A percentile compares a stretch with the other conserved stretches of the same genome.
phyloP scores from a whole-genome alignment of 768 basidiomycete genomes.

The Asterophora lycoperdoides region DNA sequence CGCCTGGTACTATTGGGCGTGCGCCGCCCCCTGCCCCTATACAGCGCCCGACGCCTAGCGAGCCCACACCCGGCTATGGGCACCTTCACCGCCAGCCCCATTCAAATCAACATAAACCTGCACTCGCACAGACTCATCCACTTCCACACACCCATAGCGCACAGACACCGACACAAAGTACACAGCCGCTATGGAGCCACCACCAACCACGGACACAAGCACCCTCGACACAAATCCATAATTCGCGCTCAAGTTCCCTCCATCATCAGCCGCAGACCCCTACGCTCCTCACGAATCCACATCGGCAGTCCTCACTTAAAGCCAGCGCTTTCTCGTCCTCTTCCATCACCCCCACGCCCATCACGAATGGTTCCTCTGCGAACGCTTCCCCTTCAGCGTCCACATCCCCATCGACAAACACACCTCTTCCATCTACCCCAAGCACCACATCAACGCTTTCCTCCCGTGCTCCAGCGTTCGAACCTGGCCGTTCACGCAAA shows the following conservation, averaged over 20 bases:
- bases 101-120: constrained; percentile 7
- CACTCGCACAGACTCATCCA: no score
- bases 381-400: background rate
- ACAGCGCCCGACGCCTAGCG: constrained; percentile 20
- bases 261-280: constrained; percentile 23
- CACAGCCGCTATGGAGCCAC: constrained; percentile 4
- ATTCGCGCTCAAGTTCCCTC: constrained; percentile 24
- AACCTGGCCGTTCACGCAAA: constrained; percentile 13
- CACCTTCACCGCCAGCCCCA: constrained; percentile 6
- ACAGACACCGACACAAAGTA: no score
- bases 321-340: background rate
- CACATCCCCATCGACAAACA: background rate
- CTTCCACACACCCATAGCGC: no score
- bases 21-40: constrained; percentile 21
- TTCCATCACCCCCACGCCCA: constrained; percentile 7
- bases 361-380: background rate
- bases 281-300: constrained; percentile 19
- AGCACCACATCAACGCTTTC: constrained; percentile 10
- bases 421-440: background rate
- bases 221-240: constrained; percentile 15
- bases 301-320: constrained; percentile 26
- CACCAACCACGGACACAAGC: constrained; percentile 5
- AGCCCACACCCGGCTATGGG: constrained; percentile 1
- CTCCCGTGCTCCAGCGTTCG: constrained; percentile 15
- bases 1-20: constrained; percentile 19